Base-by-base conservation (phyloP, 352 stramenopile genomes). In the Globisporangium heterothallicum region DNA sequence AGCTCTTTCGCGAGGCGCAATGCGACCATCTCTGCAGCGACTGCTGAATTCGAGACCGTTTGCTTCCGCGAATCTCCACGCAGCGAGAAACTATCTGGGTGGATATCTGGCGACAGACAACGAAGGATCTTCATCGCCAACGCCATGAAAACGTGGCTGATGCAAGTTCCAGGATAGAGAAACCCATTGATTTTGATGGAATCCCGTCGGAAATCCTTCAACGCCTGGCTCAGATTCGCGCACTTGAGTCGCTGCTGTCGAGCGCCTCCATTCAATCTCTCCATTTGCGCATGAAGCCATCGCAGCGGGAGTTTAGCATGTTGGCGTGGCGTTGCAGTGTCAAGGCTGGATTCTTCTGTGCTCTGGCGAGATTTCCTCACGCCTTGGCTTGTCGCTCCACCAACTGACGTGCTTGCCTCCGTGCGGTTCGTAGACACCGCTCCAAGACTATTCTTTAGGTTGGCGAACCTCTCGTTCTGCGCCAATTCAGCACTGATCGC, bases 191-290 rank as follows among this genome's bases (percentile, higher is more conserved):
- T 83, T 18, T 53, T 42, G 21, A 90, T 49, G 3, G 68, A 64
- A 47, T 90, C 79, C 6, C 79, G 72, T 16, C 69, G 74, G 21
- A 83, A 41, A 54, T 90, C 79, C 61, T 90, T 90, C 6, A 86
- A 52, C 4, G 79, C 76, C 61, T 88, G 76, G 6, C 29, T 70
- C 4, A 86, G 68, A 29, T 61, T 88, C 44, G 53, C 66, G 42
- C 67, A 81, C 44, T 72, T 81, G 26, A 70, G 56, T 10, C 74
- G 63, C 41, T 81, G 58, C 25, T 60, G 51, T 27, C 71, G 61
- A 13, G 78, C 67, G 26, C 47, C 55, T 14, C 56, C 56, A 40
- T 65, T 71, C 29, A 64, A 18, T 2, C 49, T 58, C 42, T 90
- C 74, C 14, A 84, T 61, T 16, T 75, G 68, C 3, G 66, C 61